Evolutionary conservation across 2,329 filamentous ascomycete genomes (phyloP), one percentile per base, ranked within the genome.

Genomic region (Ceratocystis papillata): DNA sequence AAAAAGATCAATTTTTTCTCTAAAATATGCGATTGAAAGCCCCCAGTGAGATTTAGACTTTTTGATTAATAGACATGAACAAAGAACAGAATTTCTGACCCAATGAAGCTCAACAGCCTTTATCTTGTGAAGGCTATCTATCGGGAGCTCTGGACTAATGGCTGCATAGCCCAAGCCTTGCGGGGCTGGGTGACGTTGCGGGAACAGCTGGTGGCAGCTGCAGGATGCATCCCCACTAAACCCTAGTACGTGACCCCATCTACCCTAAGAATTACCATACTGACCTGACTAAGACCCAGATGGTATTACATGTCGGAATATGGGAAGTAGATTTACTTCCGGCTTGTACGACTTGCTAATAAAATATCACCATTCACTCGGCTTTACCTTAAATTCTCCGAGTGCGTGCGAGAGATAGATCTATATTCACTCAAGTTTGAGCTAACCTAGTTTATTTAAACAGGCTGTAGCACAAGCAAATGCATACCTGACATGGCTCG

Each of bases 81-180:
- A 53, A 53, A 53, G 48, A 53, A 15, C 8, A 12, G 8, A 53
- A 22, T 53, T 53, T 22, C 22, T 53, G 48, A 53, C 20, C 5
- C 48, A 53, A 53, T 22, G 20, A 41, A 59, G 53, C 53, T 59
- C 53, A 59, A 59, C 15, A 25, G 48, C 6, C 25, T 20, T 8
- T 4, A 1, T 2, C 37, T 37, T 59, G 28, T 63, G 22, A 48
- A 63, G 25, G 44, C 37, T 50, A 41, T 50, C 37, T 22, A 45
- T 63, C 46, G 44, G 61, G 41, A 63, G 41, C 61, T 63, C 61
- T 63, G 22, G 41, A 33, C 61, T 25, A 12, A 17, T 25, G 46
- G 46, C 22, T 46, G 41, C 61, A 63, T 65, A 28, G 50, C 63
- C 48, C 57, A 64, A 66, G 64, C 64, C 57, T 53, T 66, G 64